Evolutionary conservation across 2,329 filamentous ascomycete genomes (phyloP), one percentile per base, ranked within the genome.

Genomic region (Pyrenophora teres): DNA sequence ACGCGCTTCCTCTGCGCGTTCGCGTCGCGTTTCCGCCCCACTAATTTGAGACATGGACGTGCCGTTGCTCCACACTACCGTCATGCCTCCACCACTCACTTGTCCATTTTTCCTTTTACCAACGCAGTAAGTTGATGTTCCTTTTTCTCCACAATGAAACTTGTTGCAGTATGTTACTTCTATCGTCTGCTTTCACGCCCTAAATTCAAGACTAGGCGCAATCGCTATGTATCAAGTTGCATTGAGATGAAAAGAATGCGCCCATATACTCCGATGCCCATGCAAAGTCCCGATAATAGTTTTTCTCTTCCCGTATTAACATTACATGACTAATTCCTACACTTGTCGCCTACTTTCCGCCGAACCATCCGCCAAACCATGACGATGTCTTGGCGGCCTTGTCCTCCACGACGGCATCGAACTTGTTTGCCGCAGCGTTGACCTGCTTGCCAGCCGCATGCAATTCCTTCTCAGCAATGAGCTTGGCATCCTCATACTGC

Each of bases 361-460:
- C 87, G 69, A 97, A 96, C 92, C 92, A 97, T 72, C 88, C 84
- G 36, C 88, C 89, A 65, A 96, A 75, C 59, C 88, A 88, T 66
- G 86, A 84, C 85, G 96, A 96, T 38, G 91, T 89, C 80, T 96
- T 88, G 44, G 86, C 76, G 3, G 91, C 85, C 60, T 86, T 86
- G 60, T 89, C 80, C 79, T 92, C 89, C 45, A 96, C 87, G 61
- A 86, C 92, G 67, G 85, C 84, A 77, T 96, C 92, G 66, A 92
- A 87, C 73, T 88, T 84, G 75, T 97, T 88, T 44, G 94, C 77
- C 8, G 79, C 78, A 39, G 70, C 69, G 62, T 81, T 78, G 59
- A 83, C 57, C 49, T 81, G 76, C 52, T 72, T 76, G 55, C 77
- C 75, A 2, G 81, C 85, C 46, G 55, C 47, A 37, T 54, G 57